Evolutionary conservation across 73 alveolate genomes (phyloP), one percentile per base, ranked within the genome.

Genomic region (Uronychia setigera): DNA sequence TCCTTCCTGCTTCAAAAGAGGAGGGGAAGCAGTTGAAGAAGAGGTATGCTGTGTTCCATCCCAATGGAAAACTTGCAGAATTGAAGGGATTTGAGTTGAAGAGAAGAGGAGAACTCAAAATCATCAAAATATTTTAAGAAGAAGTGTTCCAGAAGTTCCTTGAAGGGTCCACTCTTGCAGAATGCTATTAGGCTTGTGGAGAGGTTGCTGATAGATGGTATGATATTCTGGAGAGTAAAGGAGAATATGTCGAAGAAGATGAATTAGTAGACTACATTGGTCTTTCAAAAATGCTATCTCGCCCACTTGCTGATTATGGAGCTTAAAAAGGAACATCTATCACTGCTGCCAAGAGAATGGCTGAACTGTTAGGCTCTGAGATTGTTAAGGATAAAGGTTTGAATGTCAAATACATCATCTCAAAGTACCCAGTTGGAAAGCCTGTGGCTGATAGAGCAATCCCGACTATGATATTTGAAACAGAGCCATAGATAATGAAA

Each of bases 21-120:
- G 99, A 99, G 85, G 98, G 97, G 86, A 99, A 97, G 86, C 93
- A 97, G 98, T 96, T 99, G 58, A 99, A 99, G 91, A 99, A 99
- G 93, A 96, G 99, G 83, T 98, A 98, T 87, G 99, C 99, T 26
- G 99, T 98, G 46, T 96, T 97, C 94, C 92, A 97, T 86, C 92
- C 87, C 80, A 97, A 96, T 58, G 99, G 99, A 74, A 96, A 97
- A 92, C 90, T 97, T 95, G 91, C 98, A 83, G 99, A 98, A 95
- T 86, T 98, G 88, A 96, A 98, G 89, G 99, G 99, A 0, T 97
- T 98, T 88, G 99, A 99, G 96, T 93, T 99, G 87, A 99, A 99
- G 90, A 94, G 99, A 59, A 94, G 99, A 87, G 99, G 99, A 46
- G 99, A 99, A 94, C 97, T 99, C 67, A 95, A 98, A 59, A 89